Percentiles rank a stretch among this genome's conserved stretches.
Evolutionary conservation across 768 basidiomycete genomes (phyloP).

Genomic region (Coprinopsis cinerea): DNA sequence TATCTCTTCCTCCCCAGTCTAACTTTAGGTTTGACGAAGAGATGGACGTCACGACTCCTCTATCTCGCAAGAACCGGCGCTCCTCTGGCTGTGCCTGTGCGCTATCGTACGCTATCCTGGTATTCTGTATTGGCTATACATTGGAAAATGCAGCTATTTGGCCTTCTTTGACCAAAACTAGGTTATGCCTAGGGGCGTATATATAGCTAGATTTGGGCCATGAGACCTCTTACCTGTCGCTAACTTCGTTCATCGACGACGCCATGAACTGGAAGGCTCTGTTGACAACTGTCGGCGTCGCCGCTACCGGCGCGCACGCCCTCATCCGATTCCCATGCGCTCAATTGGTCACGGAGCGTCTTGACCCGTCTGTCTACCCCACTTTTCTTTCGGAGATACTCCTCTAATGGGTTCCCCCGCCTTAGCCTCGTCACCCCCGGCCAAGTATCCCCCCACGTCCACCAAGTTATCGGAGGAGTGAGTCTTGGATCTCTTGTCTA

Average conservation of each 20-base stretch:
- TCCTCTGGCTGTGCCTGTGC: too few relatives aligned
- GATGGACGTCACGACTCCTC: not conserved
- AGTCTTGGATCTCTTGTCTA: not conserved
- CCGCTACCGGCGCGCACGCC: conserved; percentile 7
- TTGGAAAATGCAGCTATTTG: too few relatives aligned
- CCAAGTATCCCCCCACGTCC: conserved; percentile 10
- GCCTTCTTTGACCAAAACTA: not conserved
- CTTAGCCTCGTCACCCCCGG: conserved; percentile 9
- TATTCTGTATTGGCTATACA: too few relatives aligned
- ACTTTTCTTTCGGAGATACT: not conserved
- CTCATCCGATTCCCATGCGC: conserved; percentile 12
- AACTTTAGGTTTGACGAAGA: too few relatives aligned
- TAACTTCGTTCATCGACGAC: conserved; percentile 27
- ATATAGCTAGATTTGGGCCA: too few relatives aligned
- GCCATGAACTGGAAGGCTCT: conserved; percentile 9
- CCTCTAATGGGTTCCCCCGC: not conserved
- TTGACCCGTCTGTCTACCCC: conserved; percentile 6
- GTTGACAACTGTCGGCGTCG: conserved; percentile 7
- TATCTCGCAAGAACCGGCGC: conserved; percentile 4
- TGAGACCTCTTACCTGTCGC: too few relatives aligned
- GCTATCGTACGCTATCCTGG: too few relatives aligned
- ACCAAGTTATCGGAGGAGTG: conserved; percentile 11
- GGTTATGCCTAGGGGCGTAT: too few relatives aligned
- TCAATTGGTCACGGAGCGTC: conserved; percentile 12
- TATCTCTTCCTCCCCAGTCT: too few relatives aligned